Conservation (phyloP, 495 filamentous ascomycete species). For the Thozetella sp. region DNA sequence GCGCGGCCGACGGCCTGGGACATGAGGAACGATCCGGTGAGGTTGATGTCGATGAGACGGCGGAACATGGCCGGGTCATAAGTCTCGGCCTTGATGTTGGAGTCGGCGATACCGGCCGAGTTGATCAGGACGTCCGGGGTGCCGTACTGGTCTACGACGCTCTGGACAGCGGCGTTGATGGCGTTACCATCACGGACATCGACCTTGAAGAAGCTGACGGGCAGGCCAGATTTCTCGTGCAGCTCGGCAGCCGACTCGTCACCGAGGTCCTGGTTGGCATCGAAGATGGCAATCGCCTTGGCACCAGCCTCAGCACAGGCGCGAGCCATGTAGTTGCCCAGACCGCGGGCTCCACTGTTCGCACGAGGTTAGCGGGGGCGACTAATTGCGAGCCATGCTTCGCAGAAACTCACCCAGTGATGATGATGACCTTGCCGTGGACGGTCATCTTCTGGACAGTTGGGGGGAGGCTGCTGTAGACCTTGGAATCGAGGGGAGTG, state of each 20-base stretch:
- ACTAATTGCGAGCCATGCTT: conserved; percentile 4
- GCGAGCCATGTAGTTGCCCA: conserved; percentile 77
- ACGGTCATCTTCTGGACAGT: conserved; percentile 67
- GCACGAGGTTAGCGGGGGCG: conserved; percentile 17
- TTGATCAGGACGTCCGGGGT: conserved; percentile 76
- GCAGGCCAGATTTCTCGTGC: conserved; percentile 66
- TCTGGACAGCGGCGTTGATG: conserved; percentile 61
- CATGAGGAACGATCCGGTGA: conserved; percentile 72
- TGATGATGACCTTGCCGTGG: conserved; percentile 66
- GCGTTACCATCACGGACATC: conserved; percentile 71
- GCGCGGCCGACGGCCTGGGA: conserved; percentile 62
- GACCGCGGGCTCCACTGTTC: conserved; percentile 70
- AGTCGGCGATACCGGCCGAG: conserved; percentile 82
- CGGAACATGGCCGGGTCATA: conserved; percentile 69
- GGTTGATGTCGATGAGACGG: conserved; percentile 74
- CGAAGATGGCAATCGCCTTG: conserved; percentile 73
- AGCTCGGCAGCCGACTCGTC: conserved; percentile 67
- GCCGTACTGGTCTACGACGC: conserved; percentile 61
- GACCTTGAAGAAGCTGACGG: conserved; percentile 75
- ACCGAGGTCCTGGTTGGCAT: conserved; percentile 73
- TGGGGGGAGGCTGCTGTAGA: conserved; percentile 51
- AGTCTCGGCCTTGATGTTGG: conserved; percentile 55
- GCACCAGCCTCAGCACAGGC: conserved; percentile 74
- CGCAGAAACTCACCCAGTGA: conserved; percentile 66
- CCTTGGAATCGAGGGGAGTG: conserved; percentile 39